Conservation (phyloP, 768 basidiomycete genomes). For the Terana coerulea region DNA sequence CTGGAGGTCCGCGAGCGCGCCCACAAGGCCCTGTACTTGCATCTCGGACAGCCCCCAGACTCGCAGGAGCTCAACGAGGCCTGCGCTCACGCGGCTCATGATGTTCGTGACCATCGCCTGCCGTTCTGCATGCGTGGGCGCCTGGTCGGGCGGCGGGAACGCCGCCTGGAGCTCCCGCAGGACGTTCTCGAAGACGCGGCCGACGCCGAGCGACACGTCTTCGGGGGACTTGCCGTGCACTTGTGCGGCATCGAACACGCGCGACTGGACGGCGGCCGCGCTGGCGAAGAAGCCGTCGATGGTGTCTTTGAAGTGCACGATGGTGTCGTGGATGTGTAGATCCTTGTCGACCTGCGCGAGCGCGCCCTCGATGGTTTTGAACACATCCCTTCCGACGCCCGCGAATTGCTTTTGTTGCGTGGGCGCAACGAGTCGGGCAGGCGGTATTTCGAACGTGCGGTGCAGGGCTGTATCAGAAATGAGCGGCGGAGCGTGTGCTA, state of each 20-base stretch:
- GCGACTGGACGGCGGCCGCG: conserved; percentile 14
- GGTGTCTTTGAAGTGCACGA: conserved; percentile 14
- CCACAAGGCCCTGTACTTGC: conserved; percentile 9
- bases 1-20: conserved; percentile 22
- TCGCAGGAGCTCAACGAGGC: conserved; percentile 21
- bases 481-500: no score
- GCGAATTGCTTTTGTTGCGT: neutral
- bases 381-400: neutral
- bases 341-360: neutral
- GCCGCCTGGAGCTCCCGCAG: conserved; percentile 21
- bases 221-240: neutral
- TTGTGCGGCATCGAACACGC: neutral
- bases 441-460: no score
- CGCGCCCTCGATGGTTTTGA: neutral
- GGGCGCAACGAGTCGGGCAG: no score
- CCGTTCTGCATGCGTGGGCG: conserved; percentile 28
- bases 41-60: conserved; percentile 23
- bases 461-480: no score
- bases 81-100: conserved; percentile 25
- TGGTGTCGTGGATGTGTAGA: neutral
- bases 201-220: conserved; percentile 21
- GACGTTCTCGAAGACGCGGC: conserved; percentile 13
- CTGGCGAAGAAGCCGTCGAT: conserved; percentile 20
- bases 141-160: conserved; percentile 30
- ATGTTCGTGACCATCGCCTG: conserved; percentile 17